A percentile compares a stretch with the other conserved stretches of the same genome.
Conservation (phyloP, 2,329 filamentous ascomycete genomes). For the Taxawa tesnikishii region DNA sequence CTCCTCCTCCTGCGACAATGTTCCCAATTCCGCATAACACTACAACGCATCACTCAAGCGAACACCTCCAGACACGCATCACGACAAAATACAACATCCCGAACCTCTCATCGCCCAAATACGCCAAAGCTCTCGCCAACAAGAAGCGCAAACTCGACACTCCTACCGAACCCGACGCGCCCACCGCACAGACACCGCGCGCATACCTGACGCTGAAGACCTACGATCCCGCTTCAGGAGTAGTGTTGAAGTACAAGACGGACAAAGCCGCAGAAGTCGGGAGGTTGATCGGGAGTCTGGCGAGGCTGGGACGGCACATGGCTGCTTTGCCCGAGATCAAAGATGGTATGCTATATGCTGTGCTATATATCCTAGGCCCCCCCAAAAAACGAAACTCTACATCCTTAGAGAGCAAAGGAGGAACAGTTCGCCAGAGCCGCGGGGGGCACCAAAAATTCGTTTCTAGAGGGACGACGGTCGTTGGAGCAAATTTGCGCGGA, state of each 20-base stretch:
- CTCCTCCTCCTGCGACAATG: background rate
- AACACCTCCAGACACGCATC: slow-evolving; percentile 58
- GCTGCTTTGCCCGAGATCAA: slow-evolving; percentile 36
- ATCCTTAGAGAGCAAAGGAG: too few species aligned
- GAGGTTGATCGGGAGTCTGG: slow-evolving; percentile 64
- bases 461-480: too few species aligned
- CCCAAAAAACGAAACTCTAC: too few species aligned
- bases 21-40: background rate
- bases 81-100: slow-evolving; percentile 80
- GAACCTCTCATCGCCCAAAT: slow-evolving; percentile 16
- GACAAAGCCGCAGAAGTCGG: slow-evolving; percentile 84
- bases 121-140: too few species aligned
- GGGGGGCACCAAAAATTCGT: too few species aligned
- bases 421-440: too few species aligned
- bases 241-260: slow-evolving; percentile 81
- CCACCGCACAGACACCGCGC: slow-evolving; percentile 38
- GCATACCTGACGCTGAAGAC: slow-evolving; percentile 77
- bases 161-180: slow-evolving; percentile 8
- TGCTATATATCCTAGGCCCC: too few species aligned
- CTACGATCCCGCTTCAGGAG: slow-evolving; percentile 71
- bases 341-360: too few species aligned
- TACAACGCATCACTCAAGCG: background rate
- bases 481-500: too few species aligned
- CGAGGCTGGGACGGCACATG: slow-evolving; percentile 57
- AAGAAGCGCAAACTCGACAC: slow-evolving; percentile 11